phyloP scores from a whole-genome alignment of 2,329 filamentous ascomycete species.

The Fusarium cicatricum region DNA sequence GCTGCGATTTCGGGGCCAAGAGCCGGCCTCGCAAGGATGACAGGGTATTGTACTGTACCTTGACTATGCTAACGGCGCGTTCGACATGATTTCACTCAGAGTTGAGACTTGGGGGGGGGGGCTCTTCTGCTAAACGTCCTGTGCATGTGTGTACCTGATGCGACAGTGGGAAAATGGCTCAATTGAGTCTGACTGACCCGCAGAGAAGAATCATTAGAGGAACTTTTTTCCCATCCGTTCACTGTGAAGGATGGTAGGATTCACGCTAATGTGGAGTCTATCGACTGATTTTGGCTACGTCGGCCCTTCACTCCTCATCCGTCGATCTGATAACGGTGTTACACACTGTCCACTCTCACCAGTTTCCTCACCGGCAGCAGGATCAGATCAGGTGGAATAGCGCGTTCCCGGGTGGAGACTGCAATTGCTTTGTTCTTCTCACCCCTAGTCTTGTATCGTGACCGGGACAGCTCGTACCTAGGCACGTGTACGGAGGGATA shows the following conservation, averaged over 20 bases:
- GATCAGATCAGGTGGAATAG: constrained; percentile 24
- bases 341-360: constrained; percentile 10
- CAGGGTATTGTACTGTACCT: not conserved
- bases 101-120: not conserved
- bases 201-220: not conserved
- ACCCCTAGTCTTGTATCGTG: not conserved
- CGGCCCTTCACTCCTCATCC: not conserved
- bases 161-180: constrained; percentile 20
- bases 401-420: not conserved
- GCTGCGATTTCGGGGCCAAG: not conserved
- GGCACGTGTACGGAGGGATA: not conserved
- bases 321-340: constrained; percentile 29
- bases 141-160: not conserved
- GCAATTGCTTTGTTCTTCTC: not conserved
- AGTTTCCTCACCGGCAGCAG: not conserved
- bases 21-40: not conserved
- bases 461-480: too few species aligned
- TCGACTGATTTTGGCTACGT: not conserved
- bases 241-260: constrained; percentile 1
- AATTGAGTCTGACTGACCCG: constrained; percentile 4
- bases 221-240: not conserved
- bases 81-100: not conserved
- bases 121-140: not conserved
- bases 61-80: not conserved
- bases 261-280: not conserved